These are phyloP conservation scores for Capronia coronata DNA, from an alignment of 2,329 filamentous ascomycete species.

Conservation along the genomic window DNA sequence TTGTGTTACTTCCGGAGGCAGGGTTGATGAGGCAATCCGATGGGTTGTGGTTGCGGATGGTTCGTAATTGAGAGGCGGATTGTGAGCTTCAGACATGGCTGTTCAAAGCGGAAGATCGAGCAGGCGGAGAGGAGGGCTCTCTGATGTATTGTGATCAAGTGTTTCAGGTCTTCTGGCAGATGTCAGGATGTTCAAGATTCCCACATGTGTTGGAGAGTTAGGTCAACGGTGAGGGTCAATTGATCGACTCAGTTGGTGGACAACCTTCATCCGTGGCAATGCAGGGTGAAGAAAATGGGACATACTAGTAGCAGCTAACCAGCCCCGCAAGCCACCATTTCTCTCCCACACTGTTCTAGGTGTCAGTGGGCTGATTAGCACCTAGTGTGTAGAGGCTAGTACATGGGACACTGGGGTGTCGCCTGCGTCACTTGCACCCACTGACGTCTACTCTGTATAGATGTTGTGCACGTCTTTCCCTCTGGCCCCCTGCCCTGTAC, in stretches of 20 bases:
- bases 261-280: neutral
- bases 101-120: neutral
- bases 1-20: conserved; percentile 79
- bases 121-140: neutral
- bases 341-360: neutral
- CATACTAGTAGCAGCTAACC: neutral
- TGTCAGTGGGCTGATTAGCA: no score
- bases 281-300: neutral
- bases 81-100: conserved; percentile 43
- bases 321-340: neutral
- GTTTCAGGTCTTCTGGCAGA: neutral
- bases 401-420: neutral
- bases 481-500: neutral
- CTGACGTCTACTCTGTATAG: no score
- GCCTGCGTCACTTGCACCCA: conserved; percentile 20
- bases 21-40: conserved; percentile 59
- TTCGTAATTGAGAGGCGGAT: conserved; percentile 68
- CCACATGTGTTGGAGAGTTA: neutral
- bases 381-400: neutral
- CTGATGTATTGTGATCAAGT: neutral
- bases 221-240: neutral
- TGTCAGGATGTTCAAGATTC: neutral
- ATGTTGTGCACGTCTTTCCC: neutral
- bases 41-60: conserved; percentile 67
- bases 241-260: neutral